phyloP scores from a whole-genome alignment of 345 rosid genomes.

The Reutealis trisperma region DNA sequence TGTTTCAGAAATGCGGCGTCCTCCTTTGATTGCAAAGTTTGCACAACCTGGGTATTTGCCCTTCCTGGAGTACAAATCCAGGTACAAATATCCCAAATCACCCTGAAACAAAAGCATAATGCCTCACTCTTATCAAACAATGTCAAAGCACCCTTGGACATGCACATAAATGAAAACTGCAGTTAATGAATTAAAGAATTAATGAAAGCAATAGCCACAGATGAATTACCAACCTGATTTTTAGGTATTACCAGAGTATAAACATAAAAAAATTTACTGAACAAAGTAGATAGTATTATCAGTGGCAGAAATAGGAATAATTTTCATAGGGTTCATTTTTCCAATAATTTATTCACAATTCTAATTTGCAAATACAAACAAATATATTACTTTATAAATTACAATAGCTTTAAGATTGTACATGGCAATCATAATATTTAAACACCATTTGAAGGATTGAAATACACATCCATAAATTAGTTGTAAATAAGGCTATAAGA shows the following conservation, averaged over 20 bases:
- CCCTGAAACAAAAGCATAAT: constrained; percentile 57
- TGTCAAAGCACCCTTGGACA: not conserved
- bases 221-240: not conserved
- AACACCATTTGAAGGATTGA: no score
- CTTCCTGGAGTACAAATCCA: constrained; percentile 80
- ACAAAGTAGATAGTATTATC: not conserved
- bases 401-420: no score
- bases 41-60: constrained; percentile 99
- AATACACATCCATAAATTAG: no score
- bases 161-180: constrained; percentile 2
- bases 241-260: not conserved
- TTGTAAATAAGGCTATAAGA: no score
- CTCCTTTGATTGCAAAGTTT: constrained; percentile 88
- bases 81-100: constrained; percentile 84
- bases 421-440: no score
- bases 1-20: constrained; percentile 69
- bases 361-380: no score
- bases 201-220: not conserved
- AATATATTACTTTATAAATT: no score
- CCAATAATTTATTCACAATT: no score
- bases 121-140: not conserved
- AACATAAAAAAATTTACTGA: not conserved
- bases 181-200: not conserved
- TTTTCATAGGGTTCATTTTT: no score
- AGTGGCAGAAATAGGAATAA: no score